phyloP scores from a whole-genome alignment of 495 filamentous ascomycete species.

The Eremomyces bilateralis region DNA sequence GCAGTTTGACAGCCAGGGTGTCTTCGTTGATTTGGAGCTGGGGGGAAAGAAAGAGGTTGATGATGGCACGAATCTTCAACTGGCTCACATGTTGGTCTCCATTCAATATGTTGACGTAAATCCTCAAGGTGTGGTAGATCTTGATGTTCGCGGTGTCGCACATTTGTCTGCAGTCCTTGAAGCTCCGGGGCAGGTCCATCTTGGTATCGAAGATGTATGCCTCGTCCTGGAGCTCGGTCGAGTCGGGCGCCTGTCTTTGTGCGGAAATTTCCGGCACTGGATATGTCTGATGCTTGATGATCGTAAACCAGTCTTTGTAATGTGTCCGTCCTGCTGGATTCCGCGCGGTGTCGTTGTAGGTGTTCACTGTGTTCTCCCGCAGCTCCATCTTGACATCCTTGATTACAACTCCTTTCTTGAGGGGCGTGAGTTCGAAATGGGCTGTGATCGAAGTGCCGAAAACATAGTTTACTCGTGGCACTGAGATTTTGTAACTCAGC shows the following conservation, averaged over 20 bases:
- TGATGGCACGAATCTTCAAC: constrained; percentile 62
- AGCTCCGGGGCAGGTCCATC: constrained; percentile 51
- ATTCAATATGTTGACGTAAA: constrained; percentile 73
- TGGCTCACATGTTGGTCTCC: constrained; percentile 87
- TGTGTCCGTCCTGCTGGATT: too few relatives aligned
- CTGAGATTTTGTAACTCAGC: constrained; percentile 72
- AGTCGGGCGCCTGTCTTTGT: too few relatives aligned
- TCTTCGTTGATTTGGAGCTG: constrained; percentile 66
- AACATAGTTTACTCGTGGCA: constrained; percentile 74
- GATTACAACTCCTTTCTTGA: constrained; percentile 70
- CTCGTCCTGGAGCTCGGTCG: constrained; percentile 46
- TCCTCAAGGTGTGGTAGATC: constrained; percentile 65
- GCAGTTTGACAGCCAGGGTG: constrained; percentile 35
- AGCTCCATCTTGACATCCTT: constrained; percentile 53
- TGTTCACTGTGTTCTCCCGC: constrained; percentile 31
- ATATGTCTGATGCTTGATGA: constrained; percentile 7
- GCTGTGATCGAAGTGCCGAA: constrained; percentile 68
- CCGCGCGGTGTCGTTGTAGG: background rate
- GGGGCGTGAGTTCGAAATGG: constrained; percentile 58
- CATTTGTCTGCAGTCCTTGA: constrained; percentile 67
- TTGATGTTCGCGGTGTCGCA: constrained; percentile 67
- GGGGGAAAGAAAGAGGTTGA: constrained; percentile 86
- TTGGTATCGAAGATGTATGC: constrained; percentile 49
- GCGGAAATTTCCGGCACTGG: constrained; percentile 6
- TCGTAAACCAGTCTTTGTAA: too few relatives aligned